Conservation (phyloP, 2,329 filamentous ascomycete genomes). For the Calonectria honghensis region DNA sequence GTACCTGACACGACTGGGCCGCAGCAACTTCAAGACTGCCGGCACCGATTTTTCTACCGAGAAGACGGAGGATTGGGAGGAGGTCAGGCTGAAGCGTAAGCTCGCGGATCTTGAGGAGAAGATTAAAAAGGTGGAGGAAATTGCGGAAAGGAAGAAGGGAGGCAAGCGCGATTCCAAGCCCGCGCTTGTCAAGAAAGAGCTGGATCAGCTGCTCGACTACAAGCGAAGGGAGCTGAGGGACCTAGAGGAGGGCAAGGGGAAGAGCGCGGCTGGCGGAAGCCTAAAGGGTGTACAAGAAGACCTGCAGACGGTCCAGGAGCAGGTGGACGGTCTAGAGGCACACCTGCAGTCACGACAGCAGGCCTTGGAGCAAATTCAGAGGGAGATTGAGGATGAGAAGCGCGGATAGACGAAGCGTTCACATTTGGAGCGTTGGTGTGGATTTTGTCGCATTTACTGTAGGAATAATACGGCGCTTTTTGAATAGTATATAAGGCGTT, state of each 20-base stretch:
- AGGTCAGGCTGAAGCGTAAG: slow-evolving; percentile 95
- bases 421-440: slow-evolving; percentile 40
- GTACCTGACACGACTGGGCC: slow-evolving; percentile 92
- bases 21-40: slow-evolving; percentile 85
- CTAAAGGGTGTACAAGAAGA: slow-evolving; percentile 89
- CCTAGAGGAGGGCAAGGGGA: slow-evolving; percentile 82
- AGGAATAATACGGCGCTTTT: slow-evolving; percentile 55
- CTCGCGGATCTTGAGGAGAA: slow-evolving; percentile 92
- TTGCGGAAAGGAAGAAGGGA: slow-evolving; percentile 78
- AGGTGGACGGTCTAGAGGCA: slow-evolving; percentile 91
- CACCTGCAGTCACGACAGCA: slow-evolving; percentile 87
- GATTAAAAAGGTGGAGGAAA: slow-evolving; percentile 86
- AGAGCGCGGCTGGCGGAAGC: slow-evolving; percentile 80
- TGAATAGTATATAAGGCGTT: slow-evolving; percentile 53
- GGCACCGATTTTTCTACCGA: slow-evolving; percentile 94
- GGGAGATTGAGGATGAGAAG: slow-evolving; percentile 93
- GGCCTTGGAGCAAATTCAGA: slow-evolving; percentile 83
- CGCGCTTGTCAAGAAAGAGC: slow-evolving; percentile 92
- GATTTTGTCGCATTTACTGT: slow-evolving; percentile 48
- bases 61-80: slow-evolving; percentile 97
- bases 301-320: slow-evolving; percentile 91
- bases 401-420: slow-evolving; percentile 64
- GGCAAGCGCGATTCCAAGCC: slow-evolving; percentile 86
- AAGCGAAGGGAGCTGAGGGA: slow-evolving; percentile 88
- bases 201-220: slow-evolving; percentile 95